phyloP scores from a whole-genome alignment of 148 eudicot genomes.

The Fagopyrum homotropicum region DNA sequence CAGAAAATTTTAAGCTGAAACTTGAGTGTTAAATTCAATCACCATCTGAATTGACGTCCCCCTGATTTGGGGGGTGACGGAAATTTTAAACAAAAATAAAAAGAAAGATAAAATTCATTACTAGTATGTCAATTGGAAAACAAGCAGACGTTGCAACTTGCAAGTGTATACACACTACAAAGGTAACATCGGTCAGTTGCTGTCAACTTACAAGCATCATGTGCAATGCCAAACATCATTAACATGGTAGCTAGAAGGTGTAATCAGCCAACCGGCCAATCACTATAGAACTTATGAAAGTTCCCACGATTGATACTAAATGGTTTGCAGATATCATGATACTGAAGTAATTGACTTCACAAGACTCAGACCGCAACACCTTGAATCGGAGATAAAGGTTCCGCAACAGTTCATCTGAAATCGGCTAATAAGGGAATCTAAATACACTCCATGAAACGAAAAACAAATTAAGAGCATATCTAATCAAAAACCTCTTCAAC shows the following conservation, averaged over 20 bases:
- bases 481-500: conserved; percentile 62
- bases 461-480: neutral
- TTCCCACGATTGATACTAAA: neutral
- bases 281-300: neutral
- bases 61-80: neutral
- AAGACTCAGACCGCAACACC: neutral
- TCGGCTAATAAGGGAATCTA: neutral
- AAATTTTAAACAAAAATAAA: neutral
- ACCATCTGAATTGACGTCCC: neutral
- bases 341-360: neutral
- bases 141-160: neutral
- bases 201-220: neutral
- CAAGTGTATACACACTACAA: neutral
- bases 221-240: neutral
- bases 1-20: neutral
- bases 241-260: neutral
- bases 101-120: neutral
- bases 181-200: neutral
- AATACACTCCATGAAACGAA: neutral
- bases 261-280: neutral
- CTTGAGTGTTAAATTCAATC: neutral
- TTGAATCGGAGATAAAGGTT: neutral
- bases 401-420: neutral
- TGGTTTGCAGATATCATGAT: neutral
- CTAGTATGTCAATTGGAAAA: neutral